Percentiles rank a stretch among this genome's conserved stretches.
phyloP scores from a whole-genome alignment of 2,329 filamentous ascomycete genomes.

The Byssochlamys sp. region DNA sequence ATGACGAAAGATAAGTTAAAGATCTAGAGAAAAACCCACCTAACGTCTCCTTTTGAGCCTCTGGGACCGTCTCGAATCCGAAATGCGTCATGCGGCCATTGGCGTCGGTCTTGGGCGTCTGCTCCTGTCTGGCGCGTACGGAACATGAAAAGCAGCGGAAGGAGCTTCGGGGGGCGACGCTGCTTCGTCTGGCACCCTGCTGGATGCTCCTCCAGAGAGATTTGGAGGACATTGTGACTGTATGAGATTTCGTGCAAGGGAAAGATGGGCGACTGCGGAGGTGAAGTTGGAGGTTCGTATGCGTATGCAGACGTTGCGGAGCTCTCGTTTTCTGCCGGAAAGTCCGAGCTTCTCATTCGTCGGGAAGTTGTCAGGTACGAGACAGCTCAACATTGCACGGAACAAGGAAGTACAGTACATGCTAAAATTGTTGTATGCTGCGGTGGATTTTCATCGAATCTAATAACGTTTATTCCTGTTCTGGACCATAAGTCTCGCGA shows the following conservation, averaged over 20 bases:
- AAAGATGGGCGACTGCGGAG: not conserved
- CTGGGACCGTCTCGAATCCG: conserved; percentile 75
- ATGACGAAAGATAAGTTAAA: not conserved
- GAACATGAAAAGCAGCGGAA: conserved; percentile 46
- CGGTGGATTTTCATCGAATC: no score
- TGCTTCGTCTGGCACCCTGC: conserved; percentile 23
- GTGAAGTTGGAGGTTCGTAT: not conserved
- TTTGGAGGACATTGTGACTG: conserved; percentile 22
- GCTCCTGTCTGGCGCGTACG: conserved; percentile 27
- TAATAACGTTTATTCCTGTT: no score
- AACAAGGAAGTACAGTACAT: not conserved
- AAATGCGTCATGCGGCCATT: conserved; percentile 69
- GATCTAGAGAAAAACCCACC: conserved; percentile 34
- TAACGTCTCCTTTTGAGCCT: conserved; percentile 63
- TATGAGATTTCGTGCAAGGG: not conserved
- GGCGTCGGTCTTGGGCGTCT: conserved; percentile 26
- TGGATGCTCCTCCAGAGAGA: conserved; percentile 29
- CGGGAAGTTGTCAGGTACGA: not conserved
- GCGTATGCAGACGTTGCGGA: not conserved
- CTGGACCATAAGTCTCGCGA: no score
- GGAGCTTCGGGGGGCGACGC: conserved; percentile 17
- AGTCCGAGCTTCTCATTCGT: not conserved
- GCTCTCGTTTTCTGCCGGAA: not conserved
- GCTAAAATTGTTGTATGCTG: not conserved
- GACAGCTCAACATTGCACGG: not conserved